phyloP scores from a whole-genome alignment of 345 rosid species.

The Populus alba region DNA sequence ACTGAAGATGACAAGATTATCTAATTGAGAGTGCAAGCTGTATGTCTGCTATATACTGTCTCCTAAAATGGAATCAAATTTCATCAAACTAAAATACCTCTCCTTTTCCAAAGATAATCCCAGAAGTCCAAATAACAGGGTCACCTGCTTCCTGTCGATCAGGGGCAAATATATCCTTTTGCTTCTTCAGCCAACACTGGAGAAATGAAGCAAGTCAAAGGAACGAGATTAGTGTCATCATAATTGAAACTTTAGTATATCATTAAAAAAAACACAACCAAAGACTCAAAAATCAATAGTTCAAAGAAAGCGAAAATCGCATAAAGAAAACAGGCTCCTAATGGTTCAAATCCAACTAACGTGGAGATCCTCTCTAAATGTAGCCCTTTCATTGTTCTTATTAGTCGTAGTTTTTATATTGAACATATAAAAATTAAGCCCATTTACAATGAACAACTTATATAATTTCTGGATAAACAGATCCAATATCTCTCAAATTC shows the following conservation, averaged over 20 bases:
- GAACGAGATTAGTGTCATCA: neutral
- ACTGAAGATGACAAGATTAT: neutral
- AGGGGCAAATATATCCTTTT: conserved; percentile 67
- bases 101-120: conserved; percentile 86
- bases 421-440: neutral
- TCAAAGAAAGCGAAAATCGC: neutral
- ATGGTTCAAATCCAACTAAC: neutral
- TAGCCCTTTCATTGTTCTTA: too few relatives aligned
- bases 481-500: neutral
- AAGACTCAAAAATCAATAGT: neutral
- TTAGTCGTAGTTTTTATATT: too few relatives aligned
- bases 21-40: neutral
- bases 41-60: neutral
- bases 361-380: neutral
- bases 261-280: conserved; percentile 7
- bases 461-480: neutral
- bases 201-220: conserved; percentile 6
- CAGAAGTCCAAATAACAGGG: conserved; percentile 84
- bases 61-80: neutral
- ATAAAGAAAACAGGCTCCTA: neutral
- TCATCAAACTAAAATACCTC: conserved; percentile 49
- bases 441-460: neutral
- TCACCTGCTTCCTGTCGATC: conserved; percentile 57
- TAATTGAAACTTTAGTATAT: neutral
- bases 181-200: conserved; percentile 99